phyloP scores from a whole-genome alignment of 208 protist species.

The Vickermania ingenoplastis region DNA sequence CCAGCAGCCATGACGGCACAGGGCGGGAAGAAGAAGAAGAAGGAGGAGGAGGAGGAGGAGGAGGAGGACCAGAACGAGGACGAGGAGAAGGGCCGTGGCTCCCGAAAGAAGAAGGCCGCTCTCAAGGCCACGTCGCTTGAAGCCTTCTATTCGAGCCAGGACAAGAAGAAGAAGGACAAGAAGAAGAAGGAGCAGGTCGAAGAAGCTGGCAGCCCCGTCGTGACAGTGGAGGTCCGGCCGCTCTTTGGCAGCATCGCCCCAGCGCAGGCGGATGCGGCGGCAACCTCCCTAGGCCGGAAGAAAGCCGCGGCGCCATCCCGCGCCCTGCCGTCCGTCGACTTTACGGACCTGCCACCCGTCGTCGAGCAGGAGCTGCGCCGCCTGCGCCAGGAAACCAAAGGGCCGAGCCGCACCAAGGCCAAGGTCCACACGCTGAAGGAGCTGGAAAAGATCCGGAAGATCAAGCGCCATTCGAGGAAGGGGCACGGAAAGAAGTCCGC shows the following conservation, averaged over 20 bases:
- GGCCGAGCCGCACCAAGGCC: conserved; percentile 56
- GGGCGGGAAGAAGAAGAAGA: not conserved
- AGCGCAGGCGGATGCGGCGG: not conserved
- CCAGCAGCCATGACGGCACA: conserved; percentile 37
- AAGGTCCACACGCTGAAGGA: conserved; percentile 73
- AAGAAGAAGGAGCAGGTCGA: not conserved
- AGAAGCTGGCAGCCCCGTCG: not conserved
- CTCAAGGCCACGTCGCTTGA: no score
- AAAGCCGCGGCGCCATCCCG: not conserved
- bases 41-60: not conserved
- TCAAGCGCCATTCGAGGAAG: conserved; percentile 78
- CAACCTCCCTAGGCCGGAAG: not conserved
- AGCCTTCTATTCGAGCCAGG: no score
- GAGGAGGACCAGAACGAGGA: not conserved
- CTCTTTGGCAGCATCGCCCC: conserved; percentile 27
- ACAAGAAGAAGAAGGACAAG: not conserved
- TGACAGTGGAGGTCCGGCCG: conserved; percentile 69
- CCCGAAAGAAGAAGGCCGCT: no score
- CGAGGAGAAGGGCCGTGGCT: conserved; percentile 31
- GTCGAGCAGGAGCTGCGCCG: conserved; percentile 71
- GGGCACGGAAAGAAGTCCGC: conserved; percentile 83
- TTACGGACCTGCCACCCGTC: conserved; percentile 63
- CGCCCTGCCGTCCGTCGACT: conserved; percentile 48
- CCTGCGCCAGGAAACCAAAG: conserved; percentile 63
- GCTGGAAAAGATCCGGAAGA: conserved; percentile 83